Conservation (phyloP, 2,329 filamentous ascomycete genomes). For the Lasiodiplodia theobromae region DNA sequence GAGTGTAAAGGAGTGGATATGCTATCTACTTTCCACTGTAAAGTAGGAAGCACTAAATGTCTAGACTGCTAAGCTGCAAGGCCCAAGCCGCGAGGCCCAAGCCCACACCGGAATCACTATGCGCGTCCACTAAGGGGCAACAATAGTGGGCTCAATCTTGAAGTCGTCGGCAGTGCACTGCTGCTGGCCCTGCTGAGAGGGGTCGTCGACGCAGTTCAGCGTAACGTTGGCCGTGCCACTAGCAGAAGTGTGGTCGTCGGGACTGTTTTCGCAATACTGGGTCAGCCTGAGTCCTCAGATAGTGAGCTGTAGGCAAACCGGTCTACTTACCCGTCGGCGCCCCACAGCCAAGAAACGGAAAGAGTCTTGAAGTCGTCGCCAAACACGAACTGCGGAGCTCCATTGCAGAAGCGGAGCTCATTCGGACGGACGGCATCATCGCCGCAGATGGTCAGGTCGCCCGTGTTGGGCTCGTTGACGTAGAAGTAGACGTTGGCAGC, state of each 20-base stretch:
- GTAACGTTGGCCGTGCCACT: not conserved
- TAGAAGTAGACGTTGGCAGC: not conserved
- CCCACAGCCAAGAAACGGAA: not conserved
- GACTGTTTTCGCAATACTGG: not conserved
- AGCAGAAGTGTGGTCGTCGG: not conserved
- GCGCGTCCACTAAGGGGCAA: too few species aligned
- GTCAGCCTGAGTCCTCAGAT: not conserved
- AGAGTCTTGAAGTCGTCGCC: not conserved
- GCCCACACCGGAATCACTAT: too few species aligned
- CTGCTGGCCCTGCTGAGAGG: not conserved
- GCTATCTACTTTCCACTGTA: too few species aligned
- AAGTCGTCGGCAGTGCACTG: not conserved
- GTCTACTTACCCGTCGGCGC: slow-evolving; percentile 2
- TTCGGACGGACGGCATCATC: not conserved
- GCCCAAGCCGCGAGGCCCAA: too few species aligned
- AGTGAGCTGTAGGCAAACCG: not conserved
- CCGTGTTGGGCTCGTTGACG: slow-evolving; percentile 1
- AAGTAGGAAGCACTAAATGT: too few species aligned
- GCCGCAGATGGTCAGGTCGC: not conserved
- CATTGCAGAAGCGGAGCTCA: slow-evolving; percentile 13
- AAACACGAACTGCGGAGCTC: not conserved
- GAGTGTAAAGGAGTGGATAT: too few species aligned
- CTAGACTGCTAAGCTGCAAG: too few species aligned
- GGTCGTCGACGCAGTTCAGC: not conserved
- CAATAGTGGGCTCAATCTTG: not conserved